Evolutionary conservation across 1,284 basidiomycete genomes (phyloP), one percentile per base, ranked within the genome.

Genomic region (Athelia psychrophila): DNA sequence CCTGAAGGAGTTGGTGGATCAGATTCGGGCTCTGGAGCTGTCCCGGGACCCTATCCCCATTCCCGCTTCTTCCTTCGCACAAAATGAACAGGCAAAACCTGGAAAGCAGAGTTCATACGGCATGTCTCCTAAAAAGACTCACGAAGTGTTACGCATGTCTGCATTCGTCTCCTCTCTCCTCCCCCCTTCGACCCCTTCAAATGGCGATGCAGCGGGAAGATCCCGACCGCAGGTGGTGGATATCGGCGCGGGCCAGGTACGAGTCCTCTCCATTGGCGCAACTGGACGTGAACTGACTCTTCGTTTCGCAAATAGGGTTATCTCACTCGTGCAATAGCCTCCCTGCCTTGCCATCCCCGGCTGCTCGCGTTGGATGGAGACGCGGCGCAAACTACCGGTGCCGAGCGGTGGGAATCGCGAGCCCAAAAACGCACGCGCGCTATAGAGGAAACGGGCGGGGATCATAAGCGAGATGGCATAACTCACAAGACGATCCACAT

Each of bases 71-170:
- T 30, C 27, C 27, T 30, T 13, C 27, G 13, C 27, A 5, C 27
- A 30, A 13, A 30, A 30, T 30, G n/a, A n/a, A n/a, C n/a, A n/a
- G n/a, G n/a, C n/a, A n/a, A n/a, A n/a, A n/a, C n/a, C n/a, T n/a
- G 27, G 27, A 30, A 30, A 30, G 22, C 38, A 27, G 9, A 23
- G 8, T 5, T 5, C 44, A 27, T 27, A 46, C 23, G 75, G 79
- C 33, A 77, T 79, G 69, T 80, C 80, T 3, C 77, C 79, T 20
- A 82, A 82, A 59, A 82, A 82, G 57, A 62, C 65, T 6, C 80
- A 82, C 49, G 80, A 82, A 60, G 77, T 82, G 27, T 52, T 63
- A 1, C 69, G 71, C 45, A 79, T 82, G 76, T 60, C 69, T 10
- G 58, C 62, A 3, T 79, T 71, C 59, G 62, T 78, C 3, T 45